These are phyloP conservation scores for Ophiorrhiza pumila DNA, from an alignment of 257 asterid species.

Conservation along the genomic window DNA sequence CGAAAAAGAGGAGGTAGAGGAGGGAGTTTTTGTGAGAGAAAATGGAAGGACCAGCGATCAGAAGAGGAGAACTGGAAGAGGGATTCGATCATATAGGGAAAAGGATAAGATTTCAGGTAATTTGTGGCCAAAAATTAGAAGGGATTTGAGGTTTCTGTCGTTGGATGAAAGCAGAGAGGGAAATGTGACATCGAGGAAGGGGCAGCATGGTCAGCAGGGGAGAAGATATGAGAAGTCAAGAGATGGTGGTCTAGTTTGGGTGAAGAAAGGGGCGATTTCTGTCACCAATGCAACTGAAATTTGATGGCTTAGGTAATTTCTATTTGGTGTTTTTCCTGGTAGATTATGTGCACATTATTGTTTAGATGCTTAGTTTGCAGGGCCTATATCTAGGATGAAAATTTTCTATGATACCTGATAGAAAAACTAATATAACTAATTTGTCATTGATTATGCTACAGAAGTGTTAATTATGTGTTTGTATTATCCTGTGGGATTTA, in stretches of 20 bases:
- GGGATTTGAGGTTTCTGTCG: conserved; percentile 5
- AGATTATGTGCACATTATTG: not conserved
- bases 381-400: not conserved
- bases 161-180: conserved; percentile 1
- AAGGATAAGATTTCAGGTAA: not conserved
- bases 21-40: not conserved
- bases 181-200: not conserved
- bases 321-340: not conserved
- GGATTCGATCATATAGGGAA: not conserved
- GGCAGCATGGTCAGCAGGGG: not conserved
- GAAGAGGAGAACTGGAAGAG: conserved; percentile 1
- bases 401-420: not conserved
- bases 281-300: conserved; percentile 6
- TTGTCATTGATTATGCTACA: not conserved
- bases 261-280: conserved; percentile 20
- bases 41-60: not conserved
- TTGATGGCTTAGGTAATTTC: conserved; percentile 10
- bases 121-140: not conserved
- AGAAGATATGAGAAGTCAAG: conserved; percentile 2
- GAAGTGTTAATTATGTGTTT: not conserved
- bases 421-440: not conserved
- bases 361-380: conserved; percentile 4
- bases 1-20: not conserved
- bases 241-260: conserved; percentile 20
- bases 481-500: not conserved